Evolutionary conservation across 2,329 filamentous ascomycete species (phyloP), one percentile per base, ranked within the genome.

Genomic region (Fusarium marasasianum): DNA sequence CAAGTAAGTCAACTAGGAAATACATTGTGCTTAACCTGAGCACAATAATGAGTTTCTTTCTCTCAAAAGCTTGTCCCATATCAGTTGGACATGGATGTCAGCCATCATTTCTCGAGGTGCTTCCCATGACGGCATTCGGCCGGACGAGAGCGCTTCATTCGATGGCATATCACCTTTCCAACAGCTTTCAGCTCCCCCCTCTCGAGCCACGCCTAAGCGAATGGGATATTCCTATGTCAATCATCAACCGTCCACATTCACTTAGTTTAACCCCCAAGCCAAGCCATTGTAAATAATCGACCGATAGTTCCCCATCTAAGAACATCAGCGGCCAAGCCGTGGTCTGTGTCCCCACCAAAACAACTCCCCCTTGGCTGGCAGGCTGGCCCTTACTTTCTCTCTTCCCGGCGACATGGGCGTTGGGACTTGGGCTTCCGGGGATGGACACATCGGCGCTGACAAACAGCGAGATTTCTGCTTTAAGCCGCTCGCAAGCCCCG

Each of bases 21-120:
- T 44, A 22, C 17, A 20, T 51, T 51, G 17, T 41, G 29, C 31
- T 48, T n/a, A 35, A 65, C 29, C 66, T 63, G 44, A 68, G 51
- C 50, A 47, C 24, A 57, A 51, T 61, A 43, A 47, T 43, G 44
- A 31, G 50, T 37, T 40, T 45, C 50, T 26, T 35, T 57, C 35
- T 37, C 40, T 43, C 50, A 48, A 71, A 55, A 35, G 43, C 60
- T 70, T 71, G 55, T 58, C 48, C 50, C 60, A 66, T 66, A 40
- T 64, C 54, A 47, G 47, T 48, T 17, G 61, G 15, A 73, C 65
- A 63, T 73, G 63, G 51, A 43, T 65, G 48, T 38, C 61, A 73
- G 71, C 71, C 71, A 74, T 73, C 71, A 74, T 73, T 73, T 74
- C 71, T 74, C 37, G 53, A 29, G 33, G 45, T 54, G 47, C 29